Conservation (phyloP, 768 basidiomycete genomes). For the Pulveroboletus frians region DNA sequence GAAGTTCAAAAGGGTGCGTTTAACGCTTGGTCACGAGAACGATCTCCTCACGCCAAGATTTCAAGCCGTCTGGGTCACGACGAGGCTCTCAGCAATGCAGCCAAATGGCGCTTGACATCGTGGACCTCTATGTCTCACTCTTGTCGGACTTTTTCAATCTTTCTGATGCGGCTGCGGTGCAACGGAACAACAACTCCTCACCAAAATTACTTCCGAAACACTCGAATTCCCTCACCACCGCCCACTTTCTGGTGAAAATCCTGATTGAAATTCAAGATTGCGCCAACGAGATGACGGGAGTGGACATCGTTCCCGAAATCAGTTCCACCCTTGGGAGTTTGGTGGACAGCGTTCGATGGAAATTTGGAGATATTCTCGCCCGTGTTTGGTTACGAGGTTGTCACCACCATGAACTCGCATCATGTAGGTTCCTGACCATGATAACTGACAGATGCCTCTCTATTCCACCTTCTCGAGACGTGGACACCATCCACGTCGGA, state of each 20-base stretch:
- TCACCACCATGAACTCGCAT: background rate
- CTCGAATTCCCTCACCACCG: slow-evolving; percentile 78
- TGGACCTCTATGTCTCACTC: slow-evolving; percentile 79
- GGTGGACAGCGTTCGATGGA: slow-evolving; percentile 80
- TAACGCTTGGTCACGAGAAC: background rate
- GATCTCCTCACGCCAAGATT: background rate
- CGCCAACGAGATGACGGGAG: slow-evolving; percentile 68
- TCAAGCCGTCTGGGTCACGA: slow-evolving; percentile 44
- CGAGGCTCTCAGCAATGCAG: slow-evolving; percentile 81
- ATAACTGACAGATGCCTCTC: slow-evolving; percentile 61
- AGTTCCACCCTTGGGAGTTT: slow-evolving; percentile 64
- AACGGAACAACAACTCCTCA: slow-evolving; percentile 36
- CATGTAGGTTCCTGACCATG: slow-evolving; percentile 2
- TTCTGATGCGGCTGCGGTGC: slow-evolving; percentile 71
- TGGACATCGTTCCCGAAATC: slow-evolving; percentile 79
- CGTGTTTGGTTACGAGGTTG: slow-evolving; percentile 81
- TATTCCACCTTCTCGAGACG: slow-evolving; percentile 82
- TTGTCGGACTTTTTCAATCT: slow-evolving; percentile 83
- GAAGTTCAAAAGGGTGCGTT: slow-evolving; percentile 77
- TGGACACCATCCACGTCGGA: slow-evolving; percentile 67
- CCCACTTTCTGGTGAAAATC: slow-evolving; percentile 74
- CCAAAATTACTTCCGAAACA: slow-evolving; percentile 62
- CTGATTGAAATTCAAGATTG: slow-evolving; percentile 84
- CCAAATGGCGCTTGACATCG: slow-evolving; percentile 82
- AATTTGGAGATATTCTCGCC: slow-evolving; percentile 77